These are phyloP conservation scores for Raphidocelis subcapitata DNA, from an alignment of 139 green algal genomes.

Conservation along the genomic window DNA sequence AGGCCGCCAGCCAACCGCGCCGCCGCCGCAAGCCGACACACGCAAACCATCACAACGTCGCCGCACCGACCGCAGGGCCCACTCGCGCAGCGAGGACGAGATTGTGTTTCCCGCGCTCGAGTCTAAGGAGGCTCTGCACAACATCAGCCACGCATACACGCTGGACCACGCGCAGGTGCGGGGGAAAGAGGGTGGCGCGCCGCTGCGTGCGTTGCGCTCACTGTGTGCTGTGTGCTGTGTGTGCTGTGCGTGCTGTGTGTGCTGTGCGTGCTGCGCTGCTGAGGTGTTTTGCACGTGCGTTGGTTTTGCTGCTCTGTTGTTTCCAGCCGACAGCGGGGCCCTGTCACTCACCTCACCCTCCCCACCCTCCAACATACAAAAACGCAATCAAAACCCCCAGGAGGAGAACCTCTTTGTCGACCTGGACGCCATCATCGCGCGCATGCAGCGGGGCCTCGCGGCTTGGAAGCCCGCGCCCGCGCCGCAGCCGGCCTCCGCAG, in stretches of 20 bases:
- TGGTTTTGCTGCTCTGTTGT: too few species aligned
- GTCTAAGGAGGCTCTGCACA: conserved; percentile 89
- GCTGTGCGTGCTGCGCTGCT: neutral
- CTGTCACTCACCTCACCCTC: too few species aligned
- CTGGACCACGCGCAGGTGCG: conserved; percentile 97
- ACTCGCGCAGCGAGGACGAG: conserved; percentile 86
- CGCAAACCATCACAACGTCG: too few species aligned
- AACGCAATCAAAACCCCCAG: neutral
- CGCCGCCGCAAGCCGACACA: too few species aligned
- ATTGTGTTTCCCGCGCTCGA: conserved; percentile 98
- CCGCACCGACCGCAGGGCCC: conserved; percentile 40
- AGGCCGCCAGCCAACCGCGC: too few species aligned
- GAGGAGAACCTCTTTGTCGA: conserved; percentile 34
- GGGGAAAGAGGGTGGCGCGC: too few species aligned
- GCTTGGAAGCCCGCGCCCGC: too few species aligned
- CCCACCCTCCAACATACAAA: too few species aligned
- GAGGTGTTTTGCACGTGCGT: too few species aligned
- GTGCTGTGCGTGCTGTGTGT: neutral
- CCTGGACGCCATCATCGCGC: conserved; percentile 4
- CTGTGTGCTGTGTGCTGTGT: neutral
- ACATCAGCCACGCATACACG: conserved; percentile 95
- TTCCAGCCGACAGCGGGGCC: too few species aligned
- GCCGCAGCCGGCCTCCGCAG: neutral
- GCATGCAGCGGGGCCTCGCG: neutral
- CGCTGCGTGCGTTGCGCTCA: conserved; percentile 22